Evolutionary conservation across 768 basidiomycete species (phyloP).

Genomic region (Myochromella boudieri): DNA sequence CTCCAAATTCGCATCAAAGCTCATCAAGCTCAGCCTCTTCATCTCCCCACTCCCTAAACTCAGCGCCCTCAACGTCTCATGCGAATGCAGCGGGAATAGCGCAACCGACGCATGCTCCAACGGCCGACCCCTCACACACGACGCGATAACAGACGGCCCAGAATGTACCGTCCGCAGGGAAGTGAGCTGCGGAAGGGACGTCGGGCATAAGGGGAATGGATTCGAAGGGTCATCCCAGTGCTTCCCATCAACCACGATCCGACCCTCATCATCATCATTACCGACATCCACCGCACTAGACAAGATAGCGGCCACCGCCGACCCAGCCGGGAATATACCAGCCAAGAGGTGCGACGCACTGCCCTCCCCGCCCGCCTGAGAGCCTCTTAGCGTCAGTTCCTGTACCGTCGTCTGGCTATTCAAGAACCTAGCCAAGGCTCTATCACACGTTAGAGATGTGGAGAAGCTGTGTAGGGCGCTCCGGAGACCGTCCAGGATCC

Average conservation of each 20-base stretch:
- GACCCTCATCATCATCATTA: not conserved
- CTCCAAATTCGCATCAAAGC: conserved; percentile 49
- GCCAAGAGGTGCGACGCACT: conserved; percentile 23
- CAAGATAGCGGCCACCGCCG: conserved; percentile 7
- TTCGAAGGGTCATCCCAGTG: not conserved
- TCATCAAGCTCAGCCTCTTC: conserved; percentile 55
- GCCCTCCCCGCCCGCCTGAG: conserved; percentile 30
- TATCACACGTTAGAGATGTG: conserved; percentile 56
- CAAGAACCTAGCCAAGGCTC: conserved; percentile 48
- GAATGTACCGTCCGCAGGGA: conserved; percentile 57
- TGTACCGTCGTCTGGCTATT: conserved; percentile 45
- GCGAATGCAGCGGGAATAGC: conserved; percentile 41
- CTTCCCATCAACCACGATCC: not conserved
- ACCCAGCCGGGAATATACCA: conserved; percentile 11
- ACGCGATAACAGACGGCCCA: conserved; percentile 41
- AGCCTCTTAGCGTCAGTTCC: conserved; percentile 58
- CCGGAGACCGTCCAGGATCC: conserved; percentile 46
- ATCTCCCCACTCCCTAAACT: conserved; percentile 36
- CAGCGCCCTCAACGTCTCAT: conserved; percentile 45
- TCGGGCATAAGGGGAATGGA: conserved; percentile 34
- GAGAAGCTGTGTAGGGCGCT: conserved; percentile 48
- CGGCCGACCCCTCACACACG: conserved; percentile 47
- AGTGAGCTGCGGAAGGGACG: conserved; percentile 46
- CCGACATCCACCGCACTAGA: not conserved
- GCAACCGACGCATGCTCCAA: conserved; percentile 52